A percentile compares a stretch with the other conserved stretches of the same genome.
Conservation (phyloP, 805 yeast species). For the Torulaspora microellipsoides region DNA sequence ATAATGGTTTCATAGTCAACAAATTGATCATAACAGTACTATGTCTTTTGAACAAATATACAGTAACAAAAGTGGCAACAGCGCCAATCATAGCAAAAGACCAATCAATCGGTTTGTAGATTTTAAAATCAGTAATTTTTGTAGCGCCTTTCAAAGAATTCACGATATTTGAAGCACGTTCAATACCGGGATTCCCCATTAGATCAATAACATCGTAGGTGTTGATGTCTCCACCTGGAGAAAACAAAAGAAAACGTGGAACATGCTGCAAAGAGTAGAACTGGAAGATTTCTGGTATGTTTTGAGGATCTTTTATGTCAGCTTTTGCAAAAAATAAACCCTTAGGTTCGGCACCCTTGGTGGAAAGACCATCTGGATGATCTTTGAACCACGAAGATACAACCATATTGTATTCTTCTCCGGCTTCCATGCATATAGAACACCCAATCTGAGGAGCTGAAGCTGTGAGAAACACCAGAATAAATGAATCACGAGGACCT, state of each 20-base stretch:
- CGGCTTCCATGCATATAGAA: constrained; percentile 61
- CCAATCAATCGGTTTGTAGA: constrained; percentile 39
- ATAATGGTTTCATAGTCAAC: constrained; percentile 50
- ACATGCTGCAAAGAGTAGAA: constrained; percentile 57
- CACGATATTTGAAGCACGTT: constrained; percentile 34
- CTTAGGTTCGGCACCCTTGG: constrained; percentile 21
- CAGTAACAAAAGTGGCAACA: constrained; percentile 35
- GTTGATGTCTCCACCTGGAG: constrained; percentile 45
- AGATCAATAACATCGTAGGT: constrained; percentile 30
- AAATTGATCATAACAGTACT: constrained; percentile 38
- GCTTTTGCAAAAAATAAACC: constrained; percentile 67
- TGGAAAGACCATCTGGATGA: constrained; percentile 47
- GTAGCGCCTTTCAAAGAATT: constrained; percentile 25
- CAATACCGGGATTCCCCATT: constrained; percentile 34
- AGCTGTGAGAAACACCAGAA: constrained; percentile 71
- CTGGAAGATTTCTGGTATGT: constrained; percentile 42
- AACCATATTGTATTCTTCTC: constrained; percentile 57
- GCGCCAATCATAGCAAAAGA: constrained; percentile 34
- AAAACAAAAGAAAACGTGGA: constrained; percentile 66
- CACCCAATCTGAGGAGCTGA: constrained; percentile 72
- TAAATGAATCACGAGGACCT: constrained; percentile 64
- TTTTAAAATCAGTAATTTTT: constrained; percentile 26
- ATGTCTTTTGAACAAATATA: constrained; percentile 34
- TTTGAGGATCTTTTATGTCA: constrained; percentile 58
- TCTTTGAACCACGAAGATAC: constrained; percentile 61